Percentiles rank a stretch among this genome's conserved stretches.
These are phyloP conservation scores for Didymellaceae sp. DNA, from an alignment of 2,329 filamentous ascomycete genomes.

Conservation along the genomic window DNA sequence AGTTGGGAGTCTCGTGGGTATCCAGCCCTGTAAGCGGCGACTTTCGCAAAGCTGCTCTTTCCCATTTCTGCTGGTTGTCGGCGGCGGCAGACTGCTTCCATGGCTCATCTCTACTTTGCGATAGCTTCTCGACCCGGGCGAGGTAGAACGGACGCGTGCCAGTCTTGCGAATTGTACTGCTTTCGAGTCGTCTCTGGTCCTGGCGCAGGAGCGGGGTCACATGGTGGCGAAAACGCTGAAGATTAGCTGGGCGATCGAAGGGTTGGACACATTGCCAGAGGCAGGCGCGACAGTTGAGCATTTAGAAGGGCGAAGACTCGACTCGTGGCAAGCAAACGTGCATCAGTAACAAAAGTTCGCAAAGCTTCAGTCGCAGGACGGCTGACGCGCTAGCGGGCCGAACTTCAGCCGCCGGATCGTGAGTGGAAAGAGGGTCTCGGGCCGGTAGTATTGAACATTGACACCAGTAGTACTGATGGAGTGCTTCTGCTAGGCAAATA, in stretches of 20 bases:
- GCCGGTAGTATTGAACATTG: not conserved
- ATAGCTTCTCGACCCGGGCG: slow-evolving; percentile 19
- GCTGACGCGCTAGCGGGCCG: slow-evolving; percentile 18
- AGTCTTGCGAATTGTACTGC: slow-evolving; percentile 16
- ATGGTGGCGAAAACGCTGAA: slow-evolving; percentile 32
- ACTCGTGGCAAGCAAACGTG: slow-evolving; percentile 6
- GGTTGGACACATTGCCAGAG: slow-evolving; percentile 53
- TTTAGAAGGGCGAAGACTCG: slow-evolving; percentile 32
- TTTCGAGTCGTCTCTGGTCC: slow-evolving; percentile 26
- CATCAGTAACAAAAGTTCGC: slow-evolving; percentile 10
- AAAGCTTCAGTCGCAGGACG: slow-evolving; percentile 24
- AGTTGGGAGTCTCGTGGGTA: slow-evolving; percentile 22
- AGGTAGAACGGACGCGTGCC: slow-evolving; percentile 5
- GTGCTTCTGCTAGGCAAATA: slow-evolving; percentile 13
- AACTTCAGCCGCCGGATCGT: slow-evolving; percentile 10
- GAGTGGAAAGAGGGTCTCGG: not conserved
- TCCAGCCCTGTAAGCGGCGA: slow-evolving; percentile 5
- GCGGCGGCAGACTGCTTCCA: slow-evolving; percentile 38
- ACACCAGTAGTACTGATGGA: not conserved
- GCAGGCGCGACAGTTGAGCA: slow-evolving; percentile 56
- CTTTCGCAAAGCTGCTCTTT: slow-evolving; percentile 26
- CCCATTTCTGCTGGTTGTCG: slow-evolving; percentile 32
- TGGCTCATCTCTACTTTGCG: slow-evolving; percentile 24
- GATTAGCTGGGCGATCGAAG: slow-evolving; percentile 40
- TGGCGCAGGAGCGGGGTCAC: slow-evolving; percentile 21